These are phyloP conservation scores for Murraya paniculata DNA, from an alignment of 345 rosid species.

Conservation along the genomic window DNA sequence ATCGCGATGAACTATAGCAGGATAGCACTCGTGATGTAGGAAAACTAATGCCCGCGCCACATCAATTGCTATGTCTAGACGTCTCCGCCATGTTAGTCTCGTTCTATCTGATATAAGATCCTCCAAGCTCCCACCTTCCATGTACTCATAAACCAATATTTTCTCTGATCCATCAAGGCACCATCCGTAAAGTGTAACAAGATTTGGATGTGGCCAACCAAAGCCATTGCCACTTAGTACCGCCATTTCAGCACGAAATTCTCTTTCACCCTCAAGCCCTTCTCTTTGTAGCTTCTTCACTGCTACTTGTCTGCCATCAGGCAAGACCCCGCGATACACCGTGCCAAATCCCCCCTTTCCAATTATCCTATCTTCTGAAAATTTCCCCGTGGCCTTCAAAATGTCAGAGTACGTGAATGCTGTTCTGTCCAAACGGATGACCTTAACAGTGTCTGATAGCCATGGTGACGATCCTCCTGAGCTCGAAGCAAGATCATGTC, in stretches of 20 bases:
- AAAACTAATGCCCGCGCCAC: slow-evolving; percentile 72
- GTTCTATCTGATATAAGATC: slow-evolving; percentile 64
- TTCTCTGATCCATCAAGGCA: slow-evolving; percentile 74
- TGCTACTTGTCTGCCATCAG: slow-evolving; percentile 86
- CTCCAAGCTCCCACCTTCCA: slow-evolving; percentile 87
- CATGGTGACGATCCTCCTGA: slow-evolving; percentile 76
- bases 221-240: slow-evolving; percentile 69
- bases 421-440: slow-evolving; percentile 71
- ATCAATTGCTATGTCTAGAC: slow-evolving; percentile 63
- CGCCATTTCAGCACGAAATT: slow-evolving; percentile 91
- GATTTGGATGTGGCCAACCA: slow-evolving; percentile 94
- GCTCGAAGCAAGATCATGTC: slow-evolving; percentile 49
- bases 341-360: slow-evolving; percentile 93
- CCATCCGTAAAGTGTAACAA: slow-evolving; percentile 90
- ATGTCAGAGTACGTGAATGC: slow-evolving; percentile 82
- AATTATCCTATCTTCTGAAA: slow-evolving; percentile 66
- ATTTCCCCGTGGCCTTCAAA: slow-evolving; percentile 73
- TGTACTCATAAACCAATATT: slow-evolving; percentile 80
- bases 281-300: slow-evolving; percentile 85
- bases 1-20: slow-evolving; percentile 85
- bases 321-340: slow-evolving; percentile 72
- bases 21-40: slow-evolving; percentile 89
- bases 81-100: slow-evolving; percentile 58
- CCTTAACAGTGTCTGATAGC: slow-evolving; percentile 65
- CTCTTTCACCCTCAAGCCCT: slow-evolving; percentile 85